Evolutionary conservation across 2,329 filamentous ascomycete species (phyloP), one percentile per base, ranked within the genome.

Genomic region (Sclerotinia minor): DNA sequence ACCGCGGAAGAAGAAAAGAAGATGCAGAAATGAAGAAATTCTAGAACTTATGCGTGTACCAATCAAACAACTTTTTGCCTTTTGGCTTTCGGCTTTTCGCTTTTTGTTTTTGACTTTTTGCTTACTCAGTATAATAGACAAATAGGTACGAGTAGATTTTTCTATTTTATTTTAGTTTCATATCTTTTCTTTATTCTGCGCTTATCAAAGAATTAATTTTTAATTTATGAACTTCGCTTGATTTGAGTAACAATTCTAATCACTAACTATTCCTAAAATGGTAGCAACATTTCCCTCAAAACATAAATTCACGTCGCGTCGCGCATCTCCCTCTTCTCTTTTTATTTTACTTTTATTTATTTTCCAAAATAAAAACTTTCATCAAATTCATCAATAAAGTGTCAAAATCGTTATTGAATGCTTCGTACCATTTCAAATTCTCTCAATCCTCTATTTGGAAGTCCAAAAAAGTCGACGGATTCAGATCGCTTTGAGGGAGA

Each of bases 401-500:
- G 19, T 17, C 0, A 0, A n/a, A 29, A 55, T n/a, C 19, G 1
- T 26, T 55, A 15, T 67, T 67, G 58, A 64, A 68, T 65, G 67
- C 52, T 68, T 49, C 60, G 67, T 44, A 45, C 67, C 2, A 65
- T 68, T 59, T 54, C 67, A 52, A 58, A 66, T 54, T 63, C 68
- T 61, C 58, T 69, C 49, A 67, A 67, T 59, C 65, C 68, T 55
- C 44, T 67, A 49, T 59, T 65, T 65, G 50, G 69, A 71, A 72
- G 52, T 69, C 67, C 64, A 65, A 68, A 66, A 65, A 71, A 72
- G 68, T 65, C 60, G 53, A 21, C 41, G 19, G 5, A 29, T 45
- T 44, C n/a, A 44, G 24, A 44, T 54, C 47, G 45, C 41, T 45
- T 49, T 47, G 65, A 64, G 35, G 38, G 35, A 64, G 60, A 53